These are phyloP conservation scores for Echium plantagineum DNA, from an alignment of 257 asterid genomes.

Conservation along the genomic window DNA sequence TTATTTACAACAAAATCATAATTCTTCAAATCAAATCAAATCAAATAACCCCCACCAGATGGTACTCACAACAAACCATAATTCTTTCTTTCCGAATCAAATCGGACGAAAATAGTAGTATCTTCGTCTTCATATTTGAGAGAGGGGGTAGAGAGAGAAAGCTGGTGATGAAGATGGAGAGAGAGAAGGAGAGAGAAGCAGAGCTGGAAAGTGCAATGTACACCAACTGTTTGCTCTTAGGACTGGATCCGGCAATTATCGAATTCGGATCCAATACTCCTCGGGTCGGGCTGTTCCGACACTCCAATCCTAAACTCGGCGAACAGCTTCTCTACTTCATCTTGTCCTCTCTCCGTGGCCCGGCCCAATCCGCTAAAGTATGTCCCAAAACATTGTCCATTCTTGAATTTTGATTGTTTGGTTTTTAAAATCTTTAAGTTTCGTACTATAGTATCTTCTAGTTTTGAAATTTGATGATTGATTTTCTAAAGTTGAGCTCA, in stretches of 20 bases:
- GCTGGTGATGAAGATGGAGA: conserved; percentile 84
- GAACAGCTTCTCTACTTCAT: conserved; percentile 96
- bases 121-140: neutral
- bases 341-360: conserved; percentile 90
- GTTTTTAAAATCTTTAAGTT: too few relatives aligned
- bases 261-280: conserved; percentile 90
- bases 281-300: conserved; percentile 91
- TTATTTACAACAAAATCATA: too few relatives aligned
- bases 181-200: conserved; percentile 97
- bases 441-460: too few relatives aligned
- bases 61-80: too few relatives aligned
- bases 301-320: conserved; percentile 95
- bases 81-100: too few relatives aligned
- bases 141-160: conserved; percentile 14
- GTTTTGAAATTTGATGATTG: too few relatives aligned
- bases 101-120: too few relatives aligned
- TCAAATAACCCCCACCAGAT: too few relatives aligned
- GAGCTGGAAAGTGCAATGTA: conserved; percentile 99
- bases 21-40: too few relatives aligned
- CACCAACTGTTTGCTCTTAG: conserved; percentile 95
- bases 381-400: too few relatives aligned
- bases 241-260: conserved; percentile 89
- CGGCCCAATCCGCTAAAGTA: conserved; percentile 88
- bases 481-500: too few relatives aligned
- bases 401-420: too few relatives aligned